Base-by-base conservation (phyloP, 768 basidiomycete species). In the Strobilomyces confusus region DNA sequence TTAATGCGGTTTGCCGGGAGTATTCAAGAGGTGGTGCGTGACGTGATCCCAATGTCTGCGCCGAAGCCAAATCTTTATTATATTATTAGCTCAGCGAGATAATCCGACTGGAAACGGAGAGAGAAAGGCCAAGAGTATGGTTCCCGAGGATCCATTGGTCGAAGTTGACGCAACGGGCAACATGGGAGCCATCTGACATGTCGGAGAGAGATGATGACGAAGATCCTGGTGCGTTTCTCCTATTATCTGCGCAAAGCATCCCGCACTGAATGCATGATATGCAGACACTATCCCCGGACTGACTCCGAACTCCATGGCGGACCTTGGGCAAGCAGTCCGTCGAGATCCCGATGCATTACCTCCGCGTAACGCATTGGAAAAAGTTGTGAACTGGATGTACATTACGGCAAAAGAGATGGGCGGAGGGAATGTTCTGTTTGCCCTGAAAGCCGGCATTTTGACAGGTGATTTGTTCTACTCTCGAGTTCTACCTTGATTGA, bases 341-440 rank as follows among this genome's bases (percentile, higher is more conserved):
- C 75, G 88, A 25, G 87, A 91, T 67, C 87, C 88, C 0, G 88
- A 91, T 63, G 87, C 85, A 0, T 67, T 89, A 0, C 87, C 89
- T 1, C 88, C 89, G 0, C 63, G 74, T 2, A 89, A 87, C 56
- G 44, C 56, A 2, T 67, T 87, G 32, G 86, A 89, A 62, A 69
- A 60, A 34, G 52, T 76, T 0, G 75, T 81, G 75, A 75, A 73
- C 44, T 60, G 68, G 49, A 2, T 81, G 2, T 81, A 84, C 63
- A 59, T 69, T 14, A 55, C 66, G 2, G 56, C 74, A 3, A 66
- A 66, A 4, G 70, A 73, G 0, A 57, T 87, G 0, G 74, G 75
- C 4, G 69, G 75, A 5, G 88, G 87, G 6, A 88, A 89, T 56
- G 70, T 75, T 1, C 64, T 89, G 26, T 91, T 81, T 52, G 86